Conservation (phyloP, 2,329 filamentous ascomycete species). For the Fusarium clavum region DNA sequence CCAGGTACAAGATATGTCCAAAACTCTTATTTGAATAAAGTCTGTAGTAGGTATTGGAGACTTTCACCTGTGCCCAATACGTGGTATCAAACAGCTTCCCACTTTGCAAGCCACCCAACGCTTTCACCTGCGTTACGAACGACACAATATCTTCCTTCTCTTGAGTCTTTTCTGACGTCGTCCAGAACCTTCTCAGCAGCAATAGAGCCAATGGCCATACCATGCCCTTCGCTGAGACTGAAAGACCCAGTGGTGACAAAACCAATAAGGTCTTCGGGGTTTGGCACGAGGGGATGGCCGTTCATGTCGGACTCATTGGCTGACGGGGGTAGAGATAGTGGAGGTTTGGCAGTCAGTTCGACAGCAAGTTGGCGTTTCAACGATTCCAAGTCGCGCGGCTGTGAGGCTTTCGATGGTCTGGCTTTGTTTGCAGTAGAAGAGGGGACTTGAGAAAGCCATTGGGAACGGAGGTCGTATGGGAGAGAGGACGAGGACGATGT, state of each 20-base stretch:
- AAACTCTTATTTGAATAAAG: not conserved
- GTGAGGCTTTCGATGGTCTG: conserved; percentile 29
- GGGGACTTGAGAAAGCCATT: conserved; percentile 76
- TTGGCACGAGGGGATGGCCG: conserved; percentile 76
- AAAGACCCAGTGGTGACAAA: conserved; percentile 92
- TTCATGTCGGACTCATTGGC: conserved; percentile 55
- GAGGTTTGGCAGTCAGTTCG: conserved; percentile 58
- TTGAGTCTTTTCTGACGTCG: conserved; percentile 47
- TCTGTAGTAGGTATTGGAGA: not conserved
- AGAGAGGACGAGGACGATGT: conserved; percentile 43
- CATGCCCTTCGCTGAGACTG: conserved; percentile 80
- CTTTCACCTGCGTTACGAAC: conserved; percentile 83
- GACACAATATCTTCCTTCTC: conserved; percentile 74
- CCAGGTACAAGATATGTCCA: not conserved
- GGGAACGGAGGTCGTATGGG: conserved; percentile 66
- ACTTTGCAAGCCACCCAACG: conserved; percentile 81
- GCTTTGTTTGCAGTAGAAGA: not conserved
- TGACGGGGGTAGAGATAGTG: conserved; percentile 49
- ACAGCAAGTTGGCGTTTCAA: conserved; percentile 60
- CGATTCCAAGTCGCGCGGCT: conserved; percentile 49
- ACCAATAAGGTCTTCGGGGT: conserved; percentile 81
- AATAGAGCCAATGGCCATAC: conserved; percentile 80
- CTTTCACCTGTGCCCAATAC: not conserved
- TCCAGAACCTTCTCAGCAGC: conserved; percentile 67
- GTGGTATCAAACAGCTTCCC: conserved; percentile 71